A percentile compares a stretch with the other conserved stretches of the same genome.
These are phyloP conservation scores for Cladosporium phlei DNA, from an alignment of 2,329 filamentous ascomycete species.

Conservation along the genomic window DNA sequence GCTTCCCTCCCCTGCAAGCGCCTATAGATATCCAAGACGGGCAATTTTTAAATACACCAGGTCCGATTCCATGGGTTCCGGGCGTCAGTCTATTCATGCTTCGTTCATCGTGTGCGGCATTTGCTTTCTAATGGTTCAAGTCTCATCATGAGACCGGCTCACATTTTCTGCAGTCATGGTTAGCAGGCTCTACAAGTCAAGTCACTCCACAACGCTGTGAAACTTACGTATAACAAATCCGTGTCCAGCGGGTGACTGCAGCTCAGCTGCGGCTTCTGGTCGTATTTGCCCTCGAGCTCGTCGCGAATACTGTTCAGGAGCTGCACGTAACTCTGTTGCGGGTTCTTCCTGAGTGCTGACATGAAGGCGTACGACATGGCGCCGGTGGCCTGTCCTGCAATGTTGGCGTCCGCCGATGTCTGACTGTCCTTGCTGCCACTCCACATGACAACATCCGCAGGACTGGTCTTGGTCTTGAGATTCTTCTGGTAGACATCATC, in stretches of 20 bases:
- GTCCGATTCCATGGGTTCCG: no score
- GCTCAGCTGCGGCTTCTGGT: conserved; percentile 92
- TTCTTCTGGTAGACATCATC: conserved; percentile 75
- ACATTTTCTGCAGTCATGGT: no score
- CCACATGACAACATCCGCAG: conserved; percentile 97
- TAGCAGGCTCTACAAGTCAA: no score
- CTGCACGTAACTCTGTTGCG: conserved; percentile 93
- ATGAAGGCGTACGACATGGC: conserved; percentile 99
- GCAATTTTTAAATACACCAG: no score
- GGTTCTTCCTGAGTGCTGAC: conserved; percentile 81
- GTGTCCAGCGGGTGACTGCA: conserved; percentile 79
- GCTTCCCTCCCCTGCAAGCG: no score
- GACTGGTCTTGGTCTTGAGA: conserved; percentile 82
- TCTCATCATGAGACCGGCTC: no score
- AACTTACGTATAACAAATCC: conserved; percentile 44
- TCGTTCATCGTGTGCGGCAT: no score
- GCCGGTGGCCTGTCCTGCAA: conserved; percentile 82
- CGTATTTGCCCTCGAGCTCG: conserved; percentile 78
- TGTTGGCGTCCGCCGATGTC: conserved; percentile 90
- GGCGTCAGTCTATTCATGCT: no score
- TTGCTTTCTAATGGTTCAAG: no score
- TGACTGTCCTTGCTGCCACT: conserved; percentile 94
- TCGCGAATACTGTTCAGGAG: conserved; percentile 93
- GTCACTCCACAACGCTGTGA: no score
- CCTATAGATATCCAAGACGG: no score